Evolutionary conservation across 129 eudicot species (phyloP), one percentile per base, ranked within the genome.

Genomic region (Artemisia argyi): DNA sequence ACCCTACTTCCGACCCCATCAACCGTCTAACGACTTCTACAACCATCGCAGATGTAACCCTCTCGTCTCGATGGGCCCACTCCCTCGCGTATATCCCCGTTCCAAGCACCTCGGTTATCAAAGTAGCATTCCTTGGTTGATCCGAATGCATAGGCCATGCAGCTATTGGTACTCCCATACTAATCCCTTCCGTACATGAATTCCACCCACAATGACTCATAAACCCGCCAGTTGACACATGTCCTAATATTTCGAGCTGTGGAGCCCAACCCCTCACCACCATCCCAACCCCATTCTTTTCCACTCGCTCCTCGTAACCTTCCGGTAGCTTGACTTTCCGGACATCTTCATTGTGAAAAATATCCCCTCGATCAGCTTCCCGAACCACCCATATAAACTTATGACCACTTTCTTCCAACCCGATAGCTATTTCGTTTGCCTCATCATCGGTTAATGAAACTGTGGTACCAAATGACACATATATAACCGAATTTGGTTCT

Each of bases 81-180:
- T 77, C 79, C 65, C 69, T 67, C 3, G 77, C 82, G 12, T 18
- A 24, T 15, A 82, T 42, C 32, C 82, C 85, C 17, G 57, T 57
- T 47, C 73, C 64, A 2, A 82, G 73, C 13, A 73, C 64, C 72
- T 66, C 57, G 0, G 74, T 83, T 1, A 83, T 61, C 17, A 83
- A 10, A 44, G n/a, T 4, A 35, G 42, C 42, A 35, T 35, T 35
- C 42, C 42, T 35, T 6, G 42, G 42, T 35, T 35, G 42, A 35
- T 83, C 87, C 1, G 87, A 76, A 61, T 83, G 87, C 82, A 83
- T 83, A 1, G 87, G 87, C 87, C 87, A 83, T 3, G 84, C 53
- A 12, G 81, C 84, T 7, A 83, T 68, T 1, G 87, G 87, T 3
- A 83, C 81, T 26, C 87, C 87, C 79, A 75, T 71, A 3, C 66